Base-by-base conservation (phyloP, 148 eudicot species). In the Vaccinium vitisidaea region DNA sequence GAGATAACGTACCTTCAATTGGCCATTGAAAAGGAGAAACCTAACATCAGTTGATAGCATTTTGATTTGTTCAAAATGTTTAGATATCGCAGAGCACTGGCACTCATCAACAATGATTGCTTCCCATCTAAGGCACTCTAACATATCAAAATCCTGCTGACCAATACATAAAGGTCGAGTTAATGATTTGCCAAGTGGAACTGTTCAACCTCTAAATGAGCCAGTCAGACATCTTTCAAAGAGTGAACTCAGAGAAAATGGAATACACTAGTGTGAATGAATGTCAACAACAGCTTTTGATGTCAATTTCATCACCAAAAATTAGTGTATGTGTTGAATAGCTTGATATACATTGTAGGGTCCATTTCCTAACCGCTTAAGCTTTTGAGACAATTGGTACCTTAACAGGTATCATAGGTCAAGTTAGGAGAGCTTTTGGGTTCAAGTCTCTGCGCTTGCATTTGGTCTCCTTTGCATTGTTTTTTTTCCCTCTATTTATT, bases 21-120 rank as follows among this genome's bases (percentile, higher is more conserved):
- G 94, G 77, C 86, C 87, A 84, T 81, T 90, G 82, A 87, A 84
- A 69, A 94, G 89, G 83, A 95, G 94, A 58, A 95, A 50, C 85
- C 90, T 90, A 80, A 89, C 86, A 81, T 85, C 82, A 75, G 93
- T 84, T 53, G 69, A 43, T 73, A 94, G 79, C 80, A 86, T 83
- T 87, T 88, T 93, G 56, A 95, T 87, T 84, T 83, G 87, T 65
- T 85, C 88, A 53, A 83, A 84, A 81, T 89, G 79, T 79, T 85
- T 36, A 67, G 87, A 87, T 59, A 89, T 78, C 77, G 73, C 63
- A 25, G 86, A 83, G 61, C 88, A 84, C 74, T 92, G 97, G 85
- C 89, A 89, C 30, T 88, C 91, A 91, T 94, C 98, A 75, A 94
- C 70, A 58, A 93, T 82, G 84, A 93, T 83, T 61, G 92, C 94